Evolutionary conservation across 1,139 yeast species (phyloP), one percentile per base, ranked within the genome.

Genomic region (Debaryomyces robertsiae): DNA sequence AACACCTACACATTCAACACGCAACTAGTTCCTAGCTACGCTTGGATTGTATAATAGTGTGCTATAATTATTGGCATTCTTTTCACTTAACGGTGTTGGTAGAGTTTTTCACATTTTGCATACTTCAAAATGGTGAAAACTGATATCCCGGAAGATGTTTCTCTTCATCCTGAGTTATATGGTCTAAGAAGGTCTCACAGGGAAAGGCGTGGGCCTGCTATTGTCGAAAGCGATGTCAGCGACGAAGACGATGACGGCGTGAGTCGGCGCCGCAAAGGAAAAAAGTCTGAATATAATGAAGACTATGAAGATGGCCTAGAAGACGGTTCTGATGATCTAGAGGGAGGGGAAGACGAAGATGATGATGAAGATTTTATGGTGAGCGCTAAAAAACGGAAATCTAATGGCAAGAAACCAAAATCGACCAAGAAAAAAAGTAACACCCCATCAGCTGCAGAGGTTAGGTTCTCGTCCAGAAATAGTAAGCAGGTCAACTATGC

Each of bases 181-280:
- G 98, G 98, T 3, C 74, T 93, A 45, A 79, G 98, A 60, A 77
- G 98, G 53, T 86, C 95, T 25, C 83, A 85, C 32, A 77, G 98
- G 52, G 83, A 88, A 15, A 77, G 82, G 49, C 58, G 61, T 17
- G 63, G 63, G 13, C 71, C 75, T 3, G 45, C 62, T n/a, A 49
- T 69, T 6, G 54, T 59, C 27, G 81, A 76, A 17, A 65, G 73
- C 32, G 77, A 73, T 46, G 65, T 63, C 9, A 65, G 69, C 27
- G 73, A 64, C 17, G 70, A 64, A 23, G 66, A 58, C n/a, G 60
- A 58, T 9, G 42, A 43, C 9, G 39, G 46, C 18, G 43, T 45
- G 39, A 18, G 32, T 38, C 27, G 39, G 27, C 37, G 36, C 24
- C 37, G 43, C 30, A 33, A 35, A 46, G 15, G 46, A 38, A 36